Evolutionary conservation across 306 rosid genomes (phyloP).

Genomic region (Castanopsis chinensis): DNA sequence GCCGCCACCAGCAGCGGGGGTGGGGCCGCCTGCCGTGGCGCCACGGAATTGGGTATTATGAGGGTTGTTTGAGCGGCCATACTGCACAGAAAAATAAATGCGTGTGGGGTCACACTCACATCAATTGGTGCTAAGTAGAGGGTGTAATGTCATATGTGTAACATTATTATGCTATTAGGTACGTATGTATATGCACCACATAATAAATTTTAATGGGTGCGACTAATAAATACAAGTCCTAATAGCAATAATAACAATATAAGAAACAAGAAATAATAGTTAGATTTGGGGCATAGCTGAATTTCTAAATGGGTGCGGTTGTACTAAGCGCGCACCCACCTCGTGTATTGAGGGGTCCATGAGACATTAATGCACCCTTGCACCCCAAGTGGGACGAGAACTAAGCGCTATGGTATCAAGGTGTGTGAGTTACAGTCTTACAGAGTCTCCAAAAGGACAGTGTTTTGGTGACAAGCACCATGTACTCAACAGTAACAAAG

Average conservation of each 20-base stretch:
- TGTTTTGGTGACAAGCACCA: slow-evolving; percentile 12
- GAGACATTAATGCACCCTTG: slow-evolving; percentile 16
- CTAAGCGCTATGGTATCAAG: neutral
- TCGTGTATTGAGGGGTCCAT: slow-evolving; percentile 18
- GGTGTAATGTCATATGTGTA: neutral
- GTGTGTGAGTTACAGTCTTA: neutral
- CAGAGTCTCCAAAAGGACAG: neutral
- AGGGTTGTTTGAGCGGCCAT: slow-evolving; percentile 43
- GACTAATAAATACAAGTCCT: neutral
- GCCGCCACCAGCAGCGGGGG: slow-evolving; percentile 33
- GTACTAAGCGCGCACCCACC: slow-evolving; percentile 18
- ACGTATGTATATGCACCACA: neutral
- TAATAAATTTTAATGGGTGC: neutral
- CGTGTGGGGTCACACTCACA: neutral
- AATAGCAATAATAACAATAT: too few relatives aligned
- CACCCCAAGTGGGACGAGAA: neutral
- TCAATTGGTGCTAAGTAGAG: neutral
- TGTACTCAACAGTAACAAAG: neutral
- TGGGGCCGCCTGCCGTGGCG: slow-evolving; percentile 12
- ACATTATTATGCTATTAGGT: neutral
- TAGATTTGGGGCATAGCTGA: too few relatives aligned
- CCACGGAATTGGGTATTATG: slow-evolving; percentile 35
- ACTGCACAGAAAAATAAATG: slow-evolving; percentile 37
- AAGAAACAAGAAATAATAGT: too few relatives aligned
- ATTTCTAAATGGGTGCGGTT: neutral